phyloP scores from a whole-genome alignment of 306 rosid genomes.

The Inga leiocalycina region DNA sequence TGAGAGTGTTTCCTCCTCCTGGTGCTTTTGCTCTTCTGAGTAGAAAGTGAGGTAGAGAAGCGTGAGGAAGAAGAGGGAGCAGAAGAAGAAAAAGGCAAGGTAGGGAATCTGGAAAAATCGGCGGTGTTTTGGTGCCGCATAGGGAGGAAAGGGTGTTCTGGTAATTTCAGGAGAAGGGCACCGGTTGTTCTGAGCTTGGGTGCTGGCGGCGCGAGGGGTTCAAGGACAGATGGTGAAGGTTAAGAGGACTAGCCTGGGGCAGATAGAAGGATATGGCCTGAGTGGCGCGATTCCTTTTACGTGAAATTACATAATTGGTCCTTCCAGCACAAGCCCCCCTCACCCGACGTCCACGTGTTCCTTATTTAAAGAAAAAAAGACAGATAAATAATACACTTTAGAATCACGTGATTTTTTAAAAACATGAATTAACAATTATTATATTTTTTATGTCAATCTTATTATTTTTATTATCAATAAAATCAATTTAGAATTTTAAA shows the following conservation, averaged over 20 bases:
- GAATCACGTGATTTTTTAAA: no score
- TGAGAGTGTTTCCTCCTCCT: constrained; percentile 16
- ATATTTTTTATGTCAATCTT: no score
- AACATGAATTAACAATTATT: no score
- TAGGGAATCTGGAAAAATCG: constrained; percentile 29
- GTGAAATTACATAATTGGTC: constrained; percentile 23
- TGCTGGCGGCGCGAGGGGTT: not conserved
- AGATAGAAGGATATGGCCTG: constrained; percentile 11
- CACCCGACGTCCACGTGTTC: no score
- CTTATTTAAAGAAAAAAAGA: no score
- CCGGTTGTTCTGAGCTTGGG: not conserved
- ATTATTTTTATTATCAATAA: no score
- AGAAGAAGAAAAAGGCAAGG: constrained; percentile 5
- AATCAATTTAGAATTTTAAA: no score
- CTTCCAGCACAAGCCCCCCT: not conserved
- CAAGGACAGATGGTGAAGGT: constrained; percentile 9
- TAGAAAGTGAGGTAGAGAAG: not conserved
- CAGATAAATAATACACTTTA: no score
- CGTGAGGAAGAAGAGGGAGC: not conserved
- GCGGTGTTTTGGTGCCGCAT: constrained; percentile 3
- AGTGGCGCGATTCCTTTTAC: not conserved
- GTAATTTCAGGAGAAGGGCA: constrained; percentile 31
- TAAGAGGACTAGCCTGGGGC: not conserved
- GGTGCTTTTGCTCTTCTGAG: not conserved
- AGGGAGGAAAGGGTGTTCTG: constrained; percentile 32